phyloP scores from a whole-genome alignment of 2,329 filamentous ascomycete genomes.

The Fusarium secorum region DNA sequence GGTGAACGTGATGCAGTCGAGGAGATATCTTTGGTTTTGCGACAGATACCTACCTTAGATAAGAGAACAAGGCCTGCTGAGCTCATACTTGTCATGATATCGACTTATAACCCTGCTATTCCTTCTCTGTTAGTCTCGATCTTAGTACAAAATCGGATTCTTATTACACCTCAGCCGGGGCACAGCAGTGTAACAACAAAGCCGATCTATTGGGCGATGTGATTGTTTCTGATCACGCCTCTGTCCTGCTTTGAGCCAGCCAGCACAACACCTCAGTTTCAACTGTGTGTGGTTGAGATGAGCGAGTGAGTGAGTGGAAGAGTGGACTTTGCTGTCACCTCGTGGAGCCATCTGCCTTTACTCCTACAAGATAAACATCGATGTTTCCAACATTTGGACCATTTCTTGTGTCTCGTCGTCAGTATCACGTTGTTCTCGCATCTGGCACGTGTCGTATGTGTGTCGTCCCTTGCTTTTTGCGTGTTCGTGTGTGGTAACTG shows the following conservation, averaged over 20 bases:
- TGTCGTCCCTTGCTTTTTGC: constrained; percentile 18
- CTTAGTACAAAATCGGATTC: not conserved
- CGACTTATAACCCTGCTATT: not conserved
- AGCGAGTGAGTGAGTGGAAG: not conserved
- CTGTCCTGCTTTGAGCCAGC: not conserved
- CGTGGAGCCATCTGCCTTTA: not conserved
- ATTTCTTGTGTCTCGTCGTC: not conserved
- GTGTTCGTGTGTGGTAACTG: not conserved
- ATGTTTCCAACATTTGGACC: not conserved
- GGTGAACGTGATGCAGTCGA: not conserved
- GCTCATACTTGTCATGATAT: not conserved
- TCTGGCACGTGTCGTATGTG: constrained; percentile 23
- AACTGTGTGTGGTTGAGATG: not conserved
- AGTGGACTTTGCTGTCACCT: not conserved
- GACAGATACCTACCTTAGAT: not conserved
- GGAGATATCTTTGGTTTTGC: not conserved
- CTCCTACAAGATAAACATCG: constrained; percentile 1
- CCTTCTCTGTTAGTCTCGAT: not conserved
- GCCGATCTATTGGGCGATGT: constrained; percentile 25
- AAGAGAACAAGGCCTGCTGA: not conserved
- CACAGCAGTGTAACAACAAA: constrained; percentile 30
- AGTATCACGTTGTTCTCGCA: constrained; percentile 16
- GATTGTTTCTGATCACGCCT: constrained; percentile 35
- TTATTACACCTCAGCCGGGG: constrained; percentile 10
- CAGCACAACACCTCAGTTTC: constrained; percentile 22